Conservation (phyloP, 1,139 yeast species). For the Lodderomyces theae region DNA sequence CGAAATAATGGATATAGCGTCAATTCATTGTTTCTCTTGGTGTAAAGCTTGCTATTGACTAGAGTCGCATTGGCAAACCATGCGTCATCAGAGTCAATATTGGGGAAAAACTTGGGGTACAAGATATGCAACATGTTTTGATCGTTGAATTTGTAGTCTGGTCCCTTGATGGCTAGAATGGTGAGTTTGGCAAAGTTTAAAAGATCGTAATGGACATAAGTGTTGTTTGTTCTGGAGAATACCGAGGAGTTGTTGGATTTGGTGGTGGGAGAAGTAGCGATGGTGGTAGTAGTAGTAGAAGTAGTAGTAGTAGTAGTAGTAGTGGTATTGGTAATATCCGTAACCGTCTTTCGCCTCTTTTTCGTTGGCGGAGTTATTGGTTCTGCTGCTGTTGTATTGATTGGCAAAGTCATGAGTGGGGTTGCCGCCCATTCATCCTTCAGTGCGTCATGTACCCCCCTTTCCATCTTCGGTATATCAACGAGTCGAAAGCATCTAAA, state of each 20-base stretch:
- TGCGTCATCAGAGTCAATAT: conserved; percentile 44
- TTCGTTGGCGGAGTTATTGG: too few species aligned
- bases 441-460: neutral
- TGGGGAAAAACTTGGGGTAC: conserved; percentile 47
- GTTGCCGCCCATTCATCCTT: too few species aligned
- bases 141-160: conserved; percentile 35
- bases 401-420: too few species aligned
- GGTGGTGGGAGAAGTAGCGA: too few species aligned
- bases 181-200: conserved; percentile 40
- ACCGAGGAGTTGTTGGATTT: conserved; percentile 6
- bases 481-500: conserved; percentile 19
- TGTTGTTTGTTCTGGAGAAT: conserved; percentile 24
- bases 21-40: conserved; percentile 14
- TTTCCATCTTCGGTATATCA: neutral
- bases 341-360: too few species aligned
- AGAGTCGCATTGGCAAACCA: conserved; percentile 32
- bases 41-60: conserved; percentile 19
- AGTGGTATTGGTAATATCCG: too few species aligned
- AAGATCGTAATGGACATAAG: conserved; percentile 38
- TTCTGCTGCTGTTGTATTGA: too few species aligned
- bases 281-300: too few species aligned
- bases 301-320: too few species aligned
- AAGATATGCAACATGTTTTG: conserved; percentile 48
- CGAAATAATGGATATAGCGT: conserved; percentile 18
- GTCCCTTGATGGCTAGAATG: conserved; percentile 43